Conservation (phyloP, 2,329 filamentous ascomycete genomes). For the Tolypocladium capitatum region DNA sequence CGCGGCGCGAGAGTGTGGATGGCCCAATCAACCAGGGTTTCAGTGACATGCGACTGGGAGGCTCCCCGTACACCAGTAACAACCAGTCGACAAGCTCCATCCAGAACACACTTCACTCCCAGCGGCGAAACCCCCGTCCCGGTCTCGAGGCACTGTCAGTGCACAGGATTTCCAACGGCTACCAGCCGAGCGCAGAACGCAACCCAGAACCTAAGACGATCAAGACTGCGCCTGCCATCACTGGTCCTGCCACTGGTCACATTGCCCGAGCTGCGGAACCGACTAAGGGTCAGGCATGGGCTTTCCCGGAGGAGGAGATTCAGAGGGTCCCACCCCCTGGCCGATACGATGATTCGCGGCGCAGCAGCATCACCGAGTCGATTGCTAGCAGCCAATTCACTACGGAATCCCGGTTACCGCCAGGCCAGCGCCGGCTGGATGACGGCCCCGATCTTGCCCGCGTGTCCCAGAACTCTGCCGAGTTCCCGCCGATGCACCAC, state of each 20-base stretch:
- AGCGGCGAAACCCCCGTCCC: slow-evolving; percentile 45
- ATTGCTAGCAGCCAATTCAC: slow-evolving; percentile 71
- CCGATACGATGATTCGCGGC: slow-evolving; percentile 49
- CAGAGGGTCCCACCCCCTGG: slow-evolving; percentile 29
- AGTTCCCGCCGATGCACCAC: slow-evolving; percentile 53
- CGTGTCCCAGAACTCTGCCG: slow-evolving; percentile 35
- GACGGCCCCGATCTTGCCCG: slow-evolving; percentile 41
- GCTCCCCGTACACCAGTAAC: slow-evolving; percentile 58
- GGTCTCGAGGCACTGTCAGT: slow-evolving; percentile 38
- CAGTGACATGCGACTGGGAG: slow-evolving; percentile 53
- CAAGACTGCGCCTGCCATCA: slow-evolving; percentile 63
- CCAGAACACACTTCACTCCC: slow-evolving; percentile 55
- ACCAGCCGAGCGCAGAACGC: slow-evolving; percentile 46
- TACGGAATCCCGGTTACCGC: slow-evolving; percentile 56
- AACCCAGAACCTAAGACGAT: slow-evolving; percentile 43
- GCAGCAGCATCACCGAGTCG: slow-evolving; percentile 66
- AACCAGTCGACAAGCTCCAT: slow-evolving; percentile 67
- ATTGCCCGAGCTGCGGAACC: slow-evolving; percentile 63
- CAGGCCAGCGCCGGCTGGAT: slow-evolving; percentile 59
- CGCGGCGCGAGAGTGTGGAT: slow-evolving; percentile 63
- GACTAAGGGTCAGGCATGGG: slow-evolving; percentile 74
- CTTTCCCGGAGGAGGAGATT: slow-evolving; percentile 63
- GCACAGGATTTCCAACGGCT: slow-evolving; percentile 51
- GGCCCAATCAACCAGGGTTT: slow-evolving; percentile 64
- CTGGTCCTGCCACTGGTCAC: slow-evolving; percentile 50